Evolutionary conservation across 2,329 filamentous ascomycete genomes (phyloP), one percentile per base, ranked within the genome.

Genomic region (Tolypocladium cylindrosporum): DNA sequence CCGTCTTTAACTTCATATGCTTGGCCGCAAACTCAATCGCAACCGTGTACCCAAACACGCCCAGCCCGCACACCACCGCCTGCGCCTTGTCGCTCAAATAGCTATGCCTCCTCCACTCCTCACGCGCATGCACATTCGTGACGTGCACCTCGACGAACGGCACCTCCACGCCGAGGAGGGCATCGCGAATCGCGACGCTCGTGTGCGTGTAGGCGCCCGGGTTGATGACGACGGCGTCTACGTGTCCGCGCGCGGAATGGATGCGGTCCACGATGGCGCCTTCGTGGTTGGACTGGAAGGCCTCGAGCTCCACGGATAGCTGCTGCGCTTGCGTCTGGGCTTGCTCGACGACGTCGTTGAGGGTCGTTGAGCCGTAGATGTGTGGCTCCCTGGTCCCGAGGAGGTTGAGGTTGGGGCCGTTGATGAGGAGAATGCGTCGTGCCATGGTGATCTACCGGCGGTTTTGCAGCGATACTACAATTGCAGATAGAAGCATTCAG

Each of bases 401-500:
- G 55, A 92, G 85, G 74, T 91, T 91, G 65, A 92, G 85, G 71
- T 92, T 92, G 39, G 88, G 88, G n/a, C 89, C 88, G 72, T 91
- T 91, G 75, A 91, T 84, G 63, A 91, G 78, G 64, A 91, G 84
- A 67, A 91, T 84, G 57, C 66, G 70, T 58, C 71, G 72, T 39
- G 71, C 59, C 70, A 75, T 76, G 19, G 19, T 42, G 41, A 34
- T 34, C 31, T 34, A 5, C 7, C 31, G 31, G 31, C 31, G 7
- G 31, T 34, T 34, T 34, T 34, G 31, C 31, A 34, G 8, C 7
- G 31, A 34, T 34, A 34, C 31, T 34, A 9, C 7, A 34, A 9
- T 34, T 7, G 7, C 31, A 34, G 31, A 34, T 34, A 8, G 31
- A 34, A 34, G 31, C 31, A 8, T 9, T 34, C 31, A 9, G 31